Evolutionary conservation across 305 asterid species (phyloP), one percentile per base, ranked within the genome.

Genomic region (Rubia tinctorum): DNA sequence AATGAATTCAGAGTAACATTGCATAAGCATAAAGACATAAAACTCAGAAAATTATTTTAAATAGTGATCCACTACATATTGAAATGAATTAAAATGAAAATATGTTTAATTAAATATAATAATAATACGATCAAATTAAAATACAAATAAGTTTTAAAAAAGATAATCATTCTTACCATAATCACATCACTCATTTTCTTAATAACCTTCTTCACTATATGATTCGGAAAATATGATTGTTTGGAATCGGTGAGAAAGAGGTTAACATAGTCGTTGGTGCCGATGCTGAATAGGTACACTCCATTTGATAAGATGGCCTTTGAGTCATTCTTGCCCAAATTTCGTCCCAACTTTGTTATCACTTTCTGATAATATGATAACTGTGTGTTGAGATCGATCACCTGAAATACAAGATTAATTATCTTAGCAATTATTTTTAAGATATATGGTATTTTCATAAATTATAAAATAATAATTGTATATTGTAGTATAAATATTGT

Each of bases 251-350:
- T 64, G 30, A 85, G 88, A 10, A 85, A 85, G 67, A 76, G 86
- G 68, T 81, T 80, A 5, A 75, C 76, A 25, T 88, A 90, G 65
- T 90, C 94, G 66, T 86, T 86, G 43, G 81, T 80, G 43, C 96
- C 90, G 51, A 82, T 78, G 81, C 92, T 90, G 73, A 88, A 79
- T 27, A 90, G 22, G 80, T 85, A 79, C 1, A 88, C 85, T 4
- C 84, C 92, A 42, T 60, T 80, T 47, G 91, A 82, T 58, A 85
- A 45, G 3, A 78, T 69, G 25, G 0, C 75, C 20, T 78, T 78
- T 45, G 89, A 72, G 17, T 76, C 77, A 22, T 4, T 68, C 14
- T 67, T 25, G 11, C 89, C 89, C 5, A 53, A 3, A 59, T 72
- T 75, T 14, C 63, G 34, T 25, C 77, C 76, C 55, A 88, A 17